phyloP scores from a whole-genome alignment of 345 rosid genomes.

The Psidium friedrichsthalianum region DNA sequence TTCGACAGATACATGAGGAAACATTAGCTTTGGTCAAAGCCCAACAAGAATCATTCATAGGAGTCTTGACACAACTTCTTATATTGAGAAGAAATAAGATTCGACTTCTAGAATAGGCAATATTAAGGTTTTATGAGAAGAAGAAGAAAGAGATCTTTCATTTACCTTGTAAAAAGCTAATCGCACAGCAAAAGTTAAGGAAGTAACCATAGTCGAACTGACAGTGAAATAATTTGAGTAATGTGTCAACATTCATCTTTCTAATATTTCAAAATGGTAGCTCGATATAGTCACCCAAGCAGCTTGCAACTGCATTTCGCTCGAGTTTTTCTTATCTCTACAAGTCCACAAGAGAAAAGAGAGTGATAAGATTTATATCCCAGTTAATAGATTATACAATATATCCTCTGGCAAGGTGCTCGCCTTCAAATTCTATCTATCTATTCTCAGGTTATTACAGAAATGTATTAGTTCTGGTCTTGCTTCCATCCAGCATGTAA shows the following conservation, averaged over 20 bases:
- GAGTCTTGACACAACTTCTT: background rate
- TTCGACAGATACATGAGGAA: background rate
- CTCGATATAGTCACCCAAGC: too few relatives aligned
- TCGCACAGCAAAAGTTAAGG: too few relatives aligned
- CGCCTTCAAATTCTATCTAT: conserved; percentile 21
- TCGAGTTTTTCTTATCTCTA: too few relatives aligned
- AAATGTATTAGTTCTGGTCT: conserved; percentile 90
- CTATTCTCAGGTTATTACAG: conserved; percentile 68
- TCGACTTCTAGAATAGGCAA: too few relatives aligned
- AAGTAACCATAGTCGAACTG: background rate
- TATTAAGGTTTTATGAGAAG: too few relatives aligned
- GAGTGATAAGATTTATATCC: background rate
- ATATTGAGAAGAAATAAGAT: too few relatives aligned
- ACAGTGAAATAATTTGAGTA: background rate
- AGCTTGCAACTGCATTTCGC: too few relatives aligned
- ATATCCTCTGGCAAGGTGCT: background rate
- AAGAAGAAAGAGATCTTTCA: too few relatives aligned
- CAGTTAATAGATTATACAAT: background rate
- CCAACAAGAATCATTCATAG: too few relatives aligned
- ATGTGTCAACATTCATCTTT: background rate
- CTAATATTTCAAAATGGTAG: background rate
- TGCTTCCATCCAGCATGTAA: conserved; percentile 68
- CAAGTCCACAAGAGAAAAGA: background rate
- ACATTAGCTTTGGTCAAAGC: background rate
- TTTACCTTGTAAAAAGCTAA: too few relatives aligned